A percentile compares a stretch with the other conserved stretches of the same genome.
These are phyloP conservation scores for Gynostemma pentaphyllum DNA, from an alignment of 306 rosid species.

Conservation along the genomic window DNA sequence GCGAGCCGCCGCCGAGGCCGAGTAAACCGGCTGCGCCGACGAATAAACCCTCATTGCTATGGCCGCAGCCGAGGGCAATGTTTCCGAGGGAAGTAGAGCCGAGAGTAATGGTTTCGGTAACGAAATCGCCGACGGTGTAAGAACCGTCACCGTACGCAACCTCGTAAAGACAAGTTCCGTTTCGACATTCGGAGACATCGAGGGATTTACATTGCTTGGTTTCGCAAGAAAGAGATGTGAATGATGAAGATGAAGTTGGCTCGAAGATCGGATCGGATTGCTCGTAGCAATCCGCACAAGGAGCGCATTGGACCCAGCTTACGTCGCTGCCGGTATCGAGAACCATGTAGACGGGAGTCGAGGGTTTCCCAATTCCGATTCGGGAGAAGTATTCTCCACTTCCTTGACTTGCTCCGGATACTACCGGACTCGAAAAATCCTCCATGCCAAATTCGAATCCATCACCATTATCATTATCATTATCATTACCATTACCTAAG, in stretches of 20 bases:
- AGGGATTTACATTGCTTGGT: conserved; percentile 50
- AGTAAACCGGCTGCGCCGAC: conserved; percentile 82
- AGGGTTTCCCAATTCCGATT: conserved; percentile 71
- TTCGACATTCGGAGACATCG: conserved; percentile 65
- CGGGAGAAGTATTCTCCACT: conserved; percentile 95
- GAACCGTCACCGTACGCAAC: conserved; percentile 93
- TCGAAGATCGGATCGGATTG: conserved; percentile 79
- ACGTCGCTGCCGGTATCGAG: conserved; percentile 96
- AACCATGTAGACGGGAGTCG: conserved; percentile 53
- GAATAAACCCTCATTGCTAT: conserved; percentile 71
- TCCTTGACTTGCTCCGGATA: conserved; percentile 84
- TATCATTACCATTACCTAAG: background rate
- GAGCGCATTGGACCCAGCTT: conserved; percentile 91
- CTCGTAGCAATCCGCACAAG: conserved; percentile 76
- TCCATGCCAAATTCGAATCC: conserved; percentile 12
- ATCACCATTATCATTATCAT: too few relatives aligned
- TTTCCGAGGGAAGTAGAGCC: conserved; percentile 26
- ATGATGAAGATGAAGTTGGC: conserved; percentile 53
- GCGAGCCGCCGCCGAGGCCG: conserved; percentile 77
- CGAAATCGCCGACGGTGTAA: conserved; percentile 75
- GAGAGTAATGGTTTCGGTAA: conserved; percentile 54
- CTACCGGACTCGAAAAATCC: conserved; percentile 34
- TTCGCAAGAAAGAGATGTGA: conserved; percentile 39
- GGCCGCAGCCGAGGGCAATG: conserved; percentile 79
- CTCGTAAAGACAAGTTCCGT: conserved; percentile 70